These are phyloP conservation scores for Stachybotrys elegans DNA, from an alignment of 2,329 filamentous ascomycete genomes.

Conservation along the genomic window DNA sequence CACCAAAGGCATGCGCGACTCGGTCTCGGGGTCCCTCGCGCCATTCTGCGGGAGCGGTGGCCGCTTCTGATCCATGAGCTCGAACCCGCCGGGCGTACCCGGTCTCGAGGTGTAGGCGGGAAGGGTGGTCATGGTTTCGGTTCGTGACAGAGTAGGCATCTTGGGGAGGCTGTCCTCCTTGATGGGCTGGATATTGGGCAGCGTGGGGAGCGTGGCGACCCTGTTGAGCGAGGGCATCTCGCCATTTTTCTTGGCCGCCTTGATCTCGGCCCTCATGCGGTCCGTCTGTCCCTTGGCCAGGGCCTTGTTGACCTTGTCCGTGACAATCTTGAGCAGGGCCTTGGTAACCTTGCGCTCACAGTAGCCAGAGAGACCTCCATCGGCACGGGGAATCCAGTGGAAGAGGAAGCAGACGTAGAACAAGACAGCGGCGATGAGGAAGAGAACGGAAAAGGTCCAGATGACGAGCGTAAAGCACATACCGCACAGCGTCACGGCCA, in stretches of 20 bases:
- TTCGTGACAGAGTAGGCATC: conserved; percentile 56
- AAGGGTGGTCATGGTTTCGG: conserved; percentile 56
- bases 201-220: conserved; percentile 63
- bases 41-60: conserved; percentile 49
- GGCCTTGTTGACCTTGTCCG: conserved; percentile 81
- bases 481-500: conserved; percentile 77
- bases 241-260: conserved; percentile 47
- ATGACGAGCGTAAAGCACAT: conserved; percentile 91
- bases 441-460: conserved; percentile 78
- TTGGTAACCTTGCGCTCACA: conserved; percentile 90
- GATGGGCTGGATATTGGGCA: conserved; percentile 34
- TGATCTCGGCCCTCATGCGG: conserved; percentile 45
- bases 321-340: conserved; percentile 78
- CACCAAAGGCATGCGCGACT: conserved; percentile 59
- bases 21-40: conserved; percentile 55
- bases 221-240: conserved; percentile 45
- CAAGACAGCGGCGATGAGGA: conserved; percentile 66
- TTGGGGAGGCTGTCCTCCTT: conserved; percentile 45
- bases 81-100: conserved; percentile 47
- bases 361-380: conserved; percentile 77
- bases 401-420: conserved; percentile 88
- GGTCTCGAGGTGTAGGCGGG: conserved; percentile 59
- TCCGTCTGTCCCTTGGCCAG: conserved; percentile 70
- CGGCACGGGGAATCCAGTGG: conserved; percentile 79
- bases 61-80: conserved; percentile 49